Conservation (phyloP, 106 monocot genomes). For the Dendrobium huoshanense region DNA sequence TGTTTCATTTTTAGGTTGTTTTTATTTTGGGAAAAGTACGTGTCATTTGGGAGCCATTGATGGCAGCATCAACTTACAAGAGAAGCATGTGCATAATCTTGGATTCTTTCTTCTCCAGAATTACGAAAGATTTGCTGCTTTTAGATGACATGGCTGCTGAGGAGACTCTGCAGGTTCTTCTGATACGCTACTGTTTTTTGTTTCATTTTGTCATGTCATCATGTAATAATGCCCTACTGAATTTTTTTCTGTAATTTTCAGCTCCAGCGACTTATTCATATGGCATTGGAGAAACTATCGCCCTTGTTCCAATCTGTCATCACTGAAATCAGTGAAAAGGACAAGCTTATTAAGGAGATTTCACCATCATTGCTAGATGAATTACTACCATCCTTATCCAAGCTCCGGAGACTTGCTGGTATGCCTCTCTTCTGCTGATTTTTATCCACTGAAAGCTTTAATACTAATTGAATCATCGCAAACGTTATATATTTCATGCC, state of each 20-base stretch:
- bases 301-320: slow-evolving; percentile 50
- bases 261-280: slow-evolving; percentile 79
- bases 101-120: slow-evolving; percentile 62
- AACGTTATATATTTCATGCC: slow-evolving; percentile 15
- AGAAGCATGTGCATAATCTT: slow-evolving; percentile 56
- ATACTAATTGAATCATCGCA: neutral
- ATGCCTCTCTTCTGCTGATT: slow-evolving; percentile 18
- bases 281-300: slow-evolving; percentile 61
- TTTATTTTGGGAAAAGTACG: slow-evolving; percentile 83
- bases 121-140: slow-evolving; percentile 74
- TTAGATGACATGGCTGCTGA: slow-evolving; percentile 97
- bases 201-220: neutral
- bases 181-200: neutral
- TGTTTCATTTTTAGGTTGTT: slow-evolving; percentile 41
- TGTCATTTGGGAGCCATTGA: slow-evolving; percentile 72
- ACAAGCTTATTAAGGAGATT: slow-evolving; percentile 18
- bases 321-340: slow-evolving; percentile 26
- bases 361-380: slow-evolving; percentile 29
- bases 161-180: slow-evolving; percentile 86
- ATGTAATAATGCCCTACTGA: neutral
- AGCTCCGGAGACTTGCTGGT: slow-evolving; percentile 85
- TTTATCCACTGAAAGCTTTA: neutral
- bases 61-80: slow-evolving; percentile 58
- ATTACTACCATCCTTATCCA: slow-evolving; percentile 54
- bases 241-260: slow-evolving; percentile 22